phyloP scores from a whole-genome alignment of 352 stramenopile species.

The Pythium apleroticum region DNA sequence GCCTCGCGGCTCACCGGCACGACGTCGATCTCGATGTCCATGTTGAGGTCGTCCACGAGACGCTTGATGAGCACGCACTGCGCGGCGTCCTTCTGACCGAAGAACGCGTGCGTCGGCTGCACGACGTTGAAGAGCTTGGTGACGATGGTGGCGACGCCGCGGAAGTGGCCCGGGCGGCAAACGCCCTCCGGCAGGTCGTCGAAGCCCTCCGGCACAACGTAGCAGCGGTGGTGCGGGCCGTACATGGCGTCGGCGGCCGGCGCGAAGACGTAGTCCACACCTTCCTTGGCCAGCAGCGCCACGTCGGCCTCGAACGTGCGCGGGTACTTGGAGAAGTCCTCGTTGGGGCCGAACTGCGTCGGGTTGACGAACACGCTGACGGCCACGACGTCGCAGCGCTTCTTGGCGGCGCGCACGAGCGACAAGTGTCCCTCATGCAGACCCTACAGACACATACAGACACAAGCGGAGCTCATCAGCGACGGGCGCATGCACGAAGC shows the following conservation, averaged over 20 bases:
- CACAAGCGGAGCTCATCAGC: background rate
- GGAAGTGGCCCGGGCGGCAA: slow-evolving; percentile 96
- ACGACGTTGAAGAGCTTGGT: slow-evolving; percentile 99
- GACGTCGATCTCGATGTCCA: slow-evolving; percentile 92
- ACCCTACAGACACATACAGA: slow-evolving; percentile 43
- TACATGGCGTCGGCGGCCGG: slow-evolving; percentile 90
- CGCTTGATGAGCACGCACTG: slow-evolving; percentile 96
- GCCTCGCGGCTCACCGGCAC: slow-evolving; percentile 92
- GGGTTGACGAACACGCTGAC: slow-evolving; percentile 99
- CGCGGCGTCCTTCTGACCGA: slow-evolving; percentile 99
- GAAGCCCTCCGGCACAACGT: slow-evolving; percentile 94
- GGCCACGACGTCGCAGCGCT: slow-evolving; percentile 93
- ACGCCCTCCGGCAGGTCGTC: slow-evolving; percentile 92
- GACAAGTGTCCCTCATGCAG: slow-evolving; percentile 96
- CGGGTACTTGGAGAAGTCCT: slow-evolving; percentile 99
- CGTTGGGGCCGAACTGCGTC: slow-evolving; percentile 96
- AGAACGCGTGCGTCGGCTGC: slow-evolving; percentile 95
- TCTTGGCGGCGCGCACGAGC: slow-evolving; percentile 85
- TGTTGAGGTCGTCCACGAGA: slow-evolving; percentile 96
- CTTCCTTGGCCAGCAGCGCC: slow-evolving; percentile 73
- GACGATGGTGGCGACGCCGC: slow-evolving; percentile 98
- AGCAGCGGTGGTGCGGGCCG: slow-evolving; percentile 71
- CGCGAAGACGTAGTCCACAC: slow-evolving; percentile 92
- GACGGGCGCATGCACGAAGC: background rate
- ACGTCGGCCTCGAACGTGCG: slow-evolving; percentile 94